These are phyloP conservation scores for Zygosaccharomyces bailii DNA, from an alignment of 805 yeast genomes.

Conservation along the genomic window DNA sequence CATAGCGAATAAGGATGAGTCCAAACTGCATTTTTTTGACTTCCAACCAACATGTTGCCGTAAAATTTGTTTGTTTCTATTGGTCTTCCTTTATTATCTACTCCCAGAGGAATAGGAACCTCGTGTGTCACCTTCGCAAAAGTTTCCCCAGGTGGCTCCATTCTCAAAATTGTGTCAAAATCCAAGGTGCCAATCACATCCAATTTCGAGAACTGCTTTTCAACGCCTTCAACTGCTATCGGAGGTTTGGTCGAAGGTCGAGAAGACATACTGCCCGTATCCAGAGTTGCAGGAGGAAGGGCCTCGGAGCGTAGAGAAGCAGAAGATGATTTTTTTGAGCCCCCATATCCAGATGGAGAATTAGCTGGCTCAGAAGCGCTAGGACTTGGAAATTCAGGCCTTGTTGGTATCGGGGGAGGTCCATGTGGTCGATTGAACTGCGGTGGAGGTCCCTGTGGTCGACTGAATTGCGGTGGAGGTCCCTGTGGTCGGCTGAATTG, in stretches of 20 bases:
- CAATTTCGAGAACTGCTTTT: not conserved
- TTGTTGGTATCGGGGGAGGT: slow-evolving; percentile 3
- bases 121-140: slow-evolving; percentile 37
- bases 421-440: slow-evolving; percentile 1
- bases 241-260: not conserved
- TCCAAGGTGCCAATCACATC: slow-evolving; percentile 28
- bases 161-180: slow-evolving; percentile 43
- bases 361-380: not conserved
- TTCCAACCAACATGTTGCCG: slow-evolving; percentile 64
- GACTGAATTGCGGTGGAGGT: too few relatives aligned
- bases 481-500: too few relatives aligned
- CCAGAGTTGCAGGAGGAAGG: not conserved
- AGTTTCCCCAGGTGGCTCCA: slow-evolving; percentile 42
- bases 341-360: not conserved
- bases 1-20: slow-evolving; percentile 79
- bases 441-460: slow-evolving; percentile 15
- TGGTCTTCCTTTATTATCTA: slow-evolving; percentile 37
- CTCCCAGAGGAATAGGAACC: slow-evolving; percentile 28
- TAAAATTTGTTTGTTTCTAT: slow-evolving; percentile 77
- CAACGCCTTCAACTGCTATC: not conserved
- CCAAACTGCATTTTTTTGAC: slow-evolving; percentile 70
- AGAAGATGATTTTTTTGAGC: not conserved
- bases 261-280: not conserved
- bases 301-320: not conserved
- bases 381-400: not conserved